Base-by-base conservation (phyloP, 1,284 basidiomycete genomes). In the Cystobasidium sp. region DNA sequence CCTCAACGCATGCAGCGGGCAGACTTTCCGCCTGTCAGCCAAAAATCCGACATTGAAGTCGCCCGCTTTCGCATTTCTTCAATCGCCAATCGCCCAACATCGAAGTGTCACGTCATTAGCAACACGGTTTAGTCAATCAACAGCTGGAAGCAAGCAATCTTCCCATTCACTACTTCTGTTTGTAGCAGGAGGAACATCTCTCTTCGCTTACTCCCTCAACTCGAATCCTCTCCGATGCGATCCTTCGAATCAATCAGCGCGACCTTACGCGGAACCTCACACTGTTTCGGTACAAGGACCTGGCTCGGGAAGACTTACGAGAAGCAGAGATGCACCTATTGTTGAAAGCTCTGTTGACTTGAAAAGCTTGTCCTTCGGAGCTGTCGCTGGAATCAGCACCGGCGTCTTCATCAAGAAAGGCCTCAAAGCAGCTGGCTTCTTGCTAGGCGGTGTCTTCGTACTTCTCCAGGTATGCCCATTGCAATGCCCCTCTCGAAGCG, bases 401-500 rank as follows among this genome's bases (percentile, higher is more conserved):
- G 79, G 79, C 8, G 68, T 80, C 0, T 80, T 80, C 49, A 75
- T 80, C 46, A 80, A 79, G 75, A 80, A 80, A 69, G 79, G 79
- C 0, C 47, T 80, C 24, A 74, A 76, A 61, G 75, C 75, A 6
- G 64, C 74, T 18, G 79, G 79, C 0, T 80, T 80, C 70, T 37
- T 77, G 0, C 76, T 79, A 43, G 79, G 79, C 51, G 78, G 78
- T 16, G 74, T 74, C 37, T 80, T 80, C 47, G 75, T 80, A 39
- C 70, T 80, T 49, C 62, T 80, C 39, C 79, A 79, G 68, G 78
- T 78, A 8, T 22, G 75, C 22, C 4, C 58, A 58, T 20, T n/a
- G 7, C 14, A 9, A 43, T 7, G n/a, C 14, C 12, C 41, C n/a
- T 3, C 43, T 2, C 46, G 2, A 24, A 44, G 16, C 12, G 5